Conservation (phyloP, 805 yeast genomes). For the Candida verbasci region DNA sequence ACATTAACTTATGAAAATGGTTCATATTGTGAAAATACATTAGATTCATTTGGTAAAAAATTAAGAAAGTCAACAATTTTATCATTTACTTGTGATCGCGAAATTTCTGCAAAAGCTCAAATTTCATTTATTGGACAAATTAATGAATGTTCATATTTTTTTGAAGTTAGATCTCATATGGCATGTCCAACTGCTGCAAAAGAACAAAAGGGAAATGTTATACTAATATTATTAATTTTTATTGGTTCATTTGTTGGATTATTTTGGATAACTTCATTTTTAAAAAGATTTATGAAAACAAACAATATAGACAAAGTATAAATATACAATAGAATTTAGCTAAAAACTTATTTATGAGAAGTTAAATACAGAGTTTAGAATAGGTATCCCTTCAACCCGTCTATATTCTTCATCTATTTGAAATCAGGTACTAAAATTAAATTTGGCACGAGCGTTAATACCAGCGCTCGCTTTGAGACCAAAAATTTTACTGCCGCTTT, state of each 20-base stretch:
- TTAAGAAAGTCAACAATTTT: slow-evolving; percentile 59
- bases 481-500: too few species aligned
- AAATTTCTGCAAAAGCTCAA: slow-evolving; percentile 58
- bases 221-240: slow-evolving; percentile 1
- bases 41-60: slow-evolving; percentile 39
- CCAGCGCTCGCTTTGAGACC: too few species aligned
- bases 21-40: slow-evolving; percentile 44
- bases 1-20: slow-evolving; percentile 71
- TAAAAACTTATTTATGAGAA: too few species aligned
- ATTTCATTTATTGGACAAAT: slow-evolving; percentile 66
- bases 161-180: slow-evolving; percentile 78
- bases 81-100: slow-evolving; percentile 76
- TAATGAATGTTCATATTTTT: slow-evolving; percentile 76
- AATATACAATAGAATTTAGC: too few species aligned
- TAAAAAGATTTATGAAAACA: slow-evolving; percentile 3
- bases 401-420: too few species aligned
- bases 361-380: too few species aligned
- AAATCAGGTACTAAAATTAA: too few species aligned
- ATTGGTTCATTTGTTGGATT: slow-evolving; percentile 3
- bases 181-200: slow-evolving; percentile 80
- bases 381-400: too few species aligned
- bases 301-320: not conserved
- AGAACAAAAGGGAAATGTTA: slow-evolving; percentile 17
- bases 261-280: slow-evolving; percentile 5
- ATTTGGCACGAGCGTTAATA: too few species aligned